Percentiles rank a stretch among this genome's conserved stretches.
phyloP scores from a whole-genome alignment of 2,329 filamentous ascomycete species.

The Orbilia blumenaviensis region DNA sequence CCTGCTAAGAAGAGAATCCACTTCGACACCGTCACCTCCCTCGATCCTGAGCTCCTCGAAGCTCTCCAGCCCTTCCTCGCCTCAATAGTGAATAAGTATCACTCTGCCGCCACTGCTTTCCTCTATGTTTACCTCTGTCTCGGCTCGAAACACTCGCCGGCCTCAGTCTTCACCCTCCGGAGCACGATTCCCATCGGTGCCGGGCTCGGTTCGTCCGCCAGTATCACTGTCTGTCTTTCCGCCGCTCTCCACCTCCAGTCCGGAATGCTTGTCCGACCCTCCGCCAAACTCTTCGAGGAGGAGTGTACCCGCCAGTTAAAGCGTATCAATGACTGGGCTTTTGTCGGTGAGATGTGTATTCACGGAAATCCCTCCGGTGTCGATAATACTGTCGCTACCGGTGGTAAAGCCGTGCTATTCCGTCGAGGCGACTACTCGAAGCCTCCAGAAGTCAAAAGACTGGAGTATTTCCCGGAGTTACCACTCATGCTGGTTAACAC shows the following conservation, averaged over 20 bases:
- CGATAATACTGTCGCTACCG: slow-evolving; percentile 93
- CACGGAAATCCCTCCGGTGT: slow-evolving; percentile 96
- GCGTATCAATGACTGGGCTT: slow-evolving; percentile 96
- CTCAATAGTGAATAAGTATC: slow-evolving; percentile 79
- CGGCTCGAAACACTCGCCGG: slow-evolving; percentile 78
- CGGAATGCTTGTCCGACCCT: slow-evolving; percentile 85
- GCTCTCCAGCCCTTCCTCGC: slow-evolving; percentile 82
- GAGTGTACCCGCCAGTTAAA: slow-evolving; percentile 92
- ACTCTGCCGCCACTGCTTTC: slow-evolving; percentile 82
- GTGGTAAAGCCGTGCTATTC: slow-evolving; percentile 94
- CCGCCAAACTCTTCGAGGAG: slow-evolving; percentile 85
- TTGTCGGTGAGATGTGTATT: slow-evolving; percentile 95
- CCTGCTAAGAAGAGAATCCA: slow-evolving; percentile 92
- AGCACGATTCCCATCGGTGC: slow-evolving; percentile 94
- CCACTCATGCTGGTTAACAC: slow-evolving; percentile 92
- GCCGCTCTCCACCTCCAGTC: slow-evolving; percentile 86
- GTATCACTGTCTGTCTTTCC: slow-evolving; percentile 87
- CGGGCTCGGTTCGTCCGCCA: slow-evolving; percentile 92
- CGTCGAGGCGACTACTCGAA: slow-evolving; percentile 79
- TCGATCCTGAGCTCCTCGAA: slow-evolving; percentile 82
- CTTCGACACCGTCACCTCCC: slow-evolving; percentile 83
- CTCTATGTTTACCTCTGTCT: slow-evolving; percentile 92
- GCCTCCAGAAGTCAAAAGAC: slow-evolving; percentile 77
- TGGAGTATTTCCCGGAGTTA: slow-evolving; percentile 90
- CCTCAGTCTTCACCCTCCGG: slow-evolving; percentile 86